These are phyloP conservation scores for Hericium coralloides DNA, from an alignment of 768 basidiomycete species.

Conservation along the genomic window DNA sequence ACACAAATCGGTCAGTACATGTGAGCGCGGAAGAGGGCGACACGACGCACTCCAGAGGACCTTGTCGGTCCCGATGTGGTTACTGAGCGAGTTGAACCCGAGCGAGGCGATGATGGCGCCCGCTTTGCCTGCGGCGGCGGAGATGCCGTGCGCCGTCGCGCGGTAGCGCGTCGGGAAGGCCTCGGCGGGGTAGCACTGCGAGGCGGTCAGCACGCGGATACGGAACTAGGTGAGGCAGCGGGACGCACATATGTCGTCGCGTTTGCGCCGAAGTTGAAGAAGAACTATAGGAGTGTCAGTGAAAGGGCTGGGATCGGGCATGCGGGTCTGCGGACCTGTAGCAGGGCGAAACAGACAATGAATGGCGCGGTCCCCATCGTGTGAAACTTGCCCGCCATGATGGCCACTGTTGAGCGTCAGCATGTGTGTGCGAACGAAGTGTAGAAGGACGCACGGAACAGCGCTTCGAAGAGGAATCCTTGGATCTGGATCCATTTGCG, in stretches of 20 bases:
- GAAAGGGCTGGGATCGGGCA: background rate
- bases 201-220: background rate
- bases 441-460: constrained; percentile 42
- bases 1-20: background rate
- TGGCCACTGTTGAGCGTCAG: constrained; percentile 35
- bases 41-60: constrained; percentile 63
- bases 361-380: constrained; percentile 48
- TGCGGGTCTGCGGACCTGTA: constrained; percentile 35
- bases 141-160: constrained; percentile 66
- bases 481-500: constrained; percentile 70
- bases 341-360: constrained; percentile 62
- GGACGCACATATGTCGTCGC: constrained; percentile 46
- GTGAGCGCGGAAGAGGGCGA: background rate
- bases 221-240: background rate
- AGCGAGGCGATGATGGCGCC: constrained; percentile 75
- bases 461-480: constrained; percentile 61
- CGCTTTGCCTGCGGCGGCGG: constrained; percentile 63
- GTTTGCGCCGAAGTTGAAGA: constrained; percentile 80
- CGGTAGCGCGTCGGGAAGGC: constrained; percentile 74
- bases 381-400: constrained; percentile 60
- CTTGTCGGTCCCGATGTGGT: constrained; percentile 52
- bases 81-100: constrained; percentile 56
- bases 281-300: constrained; percentile 36
- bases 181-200: constrained; percentile 63
- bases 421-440: background rate